A percentile compares a stretch with the other conserved stretches of the same genome.
These are phyloP conservation scores for Thyridium curvatum DNA, from an alignment of 2,329 filamentous ascomycete species.

Conservation along the genomic window DNA sequence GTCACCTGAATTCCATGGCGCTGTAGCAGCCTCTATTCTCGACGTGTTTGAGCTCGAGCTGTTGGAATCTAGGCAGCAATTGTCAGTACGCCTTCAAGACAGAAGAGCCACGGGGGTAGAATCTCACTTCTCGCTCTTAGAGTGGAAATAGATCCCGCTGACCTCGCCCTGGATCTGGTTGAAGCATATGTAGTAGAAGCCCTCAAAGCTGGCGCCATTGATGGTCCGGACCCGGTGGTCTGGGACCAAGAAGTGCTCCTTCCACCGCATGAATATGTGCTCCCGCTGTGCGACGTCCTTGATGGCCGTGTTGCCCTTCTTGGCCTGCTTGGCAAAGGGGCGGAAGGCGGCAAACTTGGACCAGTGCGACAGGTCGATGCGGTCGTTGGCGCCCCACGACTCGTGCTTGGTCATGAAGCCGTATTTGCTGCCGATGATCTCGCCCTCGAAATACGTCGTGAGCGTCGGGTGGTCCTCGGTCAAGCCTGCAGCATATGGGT, in stretches of 20 bases:
- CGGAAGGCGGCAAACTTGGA: conserved; percentile 81
- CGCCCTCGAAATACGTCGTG: conserved; percentile 96
- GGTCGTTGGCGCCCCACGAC: conserved; percentile 86
- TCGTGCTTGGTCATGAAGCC: conserved; percentile 87
- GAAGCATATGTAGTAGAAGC: conserved; percentile 99
- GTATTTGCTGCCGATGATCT: conserved; percentile 94
- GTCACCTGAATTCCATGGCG: conserved; percentile 82
- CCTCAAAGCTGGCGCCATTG: conserved; percentile 91
- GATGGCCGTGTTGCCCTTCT: conserved; percentile 49
- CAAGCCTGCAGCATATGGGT: conserved; percentile 53
- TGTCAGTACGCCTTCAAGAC: not conserved
- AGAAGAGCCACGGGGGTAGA: not conserved
- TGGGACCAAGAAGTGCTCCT: conserved; percentile 94
- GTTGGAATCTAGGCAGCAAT: conserved; percentile 59
- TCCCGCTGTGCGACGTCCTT: conserved; percentile 73
- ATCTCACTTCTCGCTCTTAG: conserved; percentile 91
- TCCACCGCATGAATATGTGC: conserved; percentile 98
- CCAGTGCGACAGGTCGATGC: conserved; percentile 92
- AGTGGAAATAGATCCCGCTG: conserved; percentile 94
- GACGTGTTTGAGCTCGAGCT: conserved; percentile 85
- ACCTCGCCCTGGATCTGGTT: conserved; percentile 84
- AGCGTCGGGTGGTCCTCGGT: conserved; percentile 96
- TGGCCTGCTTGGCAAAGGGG: conserved; percentile 58
- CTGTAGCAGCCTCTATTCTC: conserved; percentile 76
- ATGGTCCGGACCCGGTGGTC: conserved; percentile 90